Evolutionary conservation across 2,329 filamentous ascomycete genomes (phyloP).

Genomic region (Arthroderma sp.): DNA sequence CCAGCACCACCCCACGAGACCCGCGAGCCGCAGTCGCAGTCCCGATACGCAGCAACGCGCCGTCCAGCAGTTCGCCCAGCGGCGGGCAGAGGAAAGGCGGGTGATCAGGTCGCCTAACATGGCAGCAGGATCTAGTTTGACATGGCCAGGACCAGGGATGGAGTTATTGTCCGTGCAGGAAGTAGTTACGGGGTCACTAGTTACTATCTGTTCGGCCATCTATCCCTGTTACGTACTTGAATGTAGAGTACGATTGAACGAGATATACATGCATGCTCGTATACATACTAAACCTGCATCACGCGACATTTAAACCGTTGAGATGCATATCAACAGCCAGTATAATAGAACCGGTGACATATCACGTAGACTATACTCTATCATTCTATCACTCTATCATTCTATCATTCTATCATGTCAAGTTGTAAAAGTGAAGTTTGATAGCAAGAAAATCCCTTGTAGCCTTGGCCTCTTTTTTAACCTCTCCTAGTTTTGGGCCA

Average conservation of each 20-base stretch:
- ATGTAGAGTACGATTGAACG: background rate
- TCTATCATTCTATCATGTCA: background rate
- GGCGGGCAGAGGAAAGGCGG: slow-evolving; percentile 11
- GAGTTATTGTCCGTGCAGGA: too few species aligned
- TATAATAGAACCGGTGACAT: background rate
- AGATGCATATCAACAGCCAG: background rate
- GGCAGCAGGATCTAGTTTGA: background rate
- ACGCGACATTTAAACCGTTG: background rate
- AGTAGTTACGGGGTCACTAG: background rate
- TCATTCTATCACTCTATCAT: too few species aligned
- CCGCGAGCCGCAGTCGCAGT: slow-evolving; percentile 11
- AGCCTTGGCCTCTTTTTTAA: too few species aligned
- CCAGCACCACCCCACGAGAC: slow-evolving; percentile 6
- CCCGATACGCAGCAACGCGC: slow-evolving; percentile 7
- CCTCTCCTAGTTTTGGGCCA: too few species aligned
- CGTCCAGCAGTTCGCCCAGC: slow-evolving; percentile 6
- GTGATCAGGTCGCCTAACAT: background rate
- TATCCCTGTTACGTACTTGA: background rate
- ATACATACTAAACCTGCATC: background rate
- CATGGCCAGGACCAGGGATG: too few species aligned
- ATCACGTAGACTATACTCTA: background rate
- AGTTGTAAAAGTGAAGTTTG: too few species aligned
- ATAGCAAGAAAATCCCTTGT: too few species aligned
- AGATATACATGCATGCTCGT: background rate
- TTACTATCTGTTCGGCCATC: background rate